Conservation (phyloP, 257 asterid species). For the Solanum rostratum region DNA sequence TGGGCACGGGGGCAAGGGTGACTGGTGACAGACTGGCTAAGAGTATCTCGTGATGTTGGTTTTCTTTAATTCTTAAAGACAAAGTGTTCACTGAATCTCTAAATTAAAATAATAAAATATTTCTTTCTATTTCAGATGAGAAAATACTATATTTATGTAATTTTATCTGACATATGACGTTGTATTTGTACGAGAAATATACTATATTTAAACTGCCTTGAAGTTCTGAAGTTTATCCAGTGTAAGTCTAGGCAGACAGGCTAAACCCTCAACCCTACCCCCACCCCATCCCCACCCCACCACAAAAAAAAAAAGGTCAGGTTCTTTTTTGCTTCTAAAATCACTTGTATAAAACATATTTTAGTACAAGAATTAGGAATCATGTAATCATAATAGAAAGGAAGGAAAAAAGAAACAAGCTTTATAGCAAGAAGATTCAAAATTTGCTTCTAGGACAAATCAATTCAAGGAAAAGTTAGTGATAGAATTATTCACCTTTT, state of each 20-base stretch:
- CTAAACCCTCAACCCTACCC: background rate
- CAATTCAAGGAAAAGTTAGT: background rate
- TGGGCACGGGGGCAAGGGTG: background rate
- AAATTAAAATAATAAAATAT: background rate
- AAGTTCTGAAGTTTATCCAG: background rate
- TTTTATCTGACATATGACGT: background rate
- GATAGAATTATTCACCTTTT: background rate
- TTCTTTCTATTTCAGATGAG: background rate
- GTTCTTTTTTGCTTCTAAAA: background rate
- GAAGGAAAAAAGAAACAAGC: background rate
- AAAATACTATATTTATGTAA: background rate
- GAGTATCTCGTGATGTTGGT: slow-evolving; percentile 5
- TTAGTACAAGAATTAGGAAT: background rate
- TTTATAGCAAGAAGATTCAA: background rate
- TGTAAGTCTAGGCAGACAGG: background rate
- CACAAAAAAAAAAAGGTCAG: background rate
- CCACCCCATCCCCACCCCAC: too few species aligned
- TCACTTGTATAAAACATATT: background rate
- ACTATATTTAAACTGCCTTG: background rate
- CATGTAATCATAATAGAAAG: background rate
- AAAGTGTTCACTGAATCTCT: background rate
- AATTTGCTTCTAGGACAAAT: background rate
- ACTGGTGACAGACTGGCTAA: slow-evolving; percentile 2
- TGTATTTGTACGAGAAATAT: background rate
- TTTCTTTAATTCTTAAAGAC: background rate